These are phyloP conservation scores for Periconia sp. DNA, from an alignment of 2,329 filamentous ascomycete genomes.

Conservation along the genomic window DNA sequence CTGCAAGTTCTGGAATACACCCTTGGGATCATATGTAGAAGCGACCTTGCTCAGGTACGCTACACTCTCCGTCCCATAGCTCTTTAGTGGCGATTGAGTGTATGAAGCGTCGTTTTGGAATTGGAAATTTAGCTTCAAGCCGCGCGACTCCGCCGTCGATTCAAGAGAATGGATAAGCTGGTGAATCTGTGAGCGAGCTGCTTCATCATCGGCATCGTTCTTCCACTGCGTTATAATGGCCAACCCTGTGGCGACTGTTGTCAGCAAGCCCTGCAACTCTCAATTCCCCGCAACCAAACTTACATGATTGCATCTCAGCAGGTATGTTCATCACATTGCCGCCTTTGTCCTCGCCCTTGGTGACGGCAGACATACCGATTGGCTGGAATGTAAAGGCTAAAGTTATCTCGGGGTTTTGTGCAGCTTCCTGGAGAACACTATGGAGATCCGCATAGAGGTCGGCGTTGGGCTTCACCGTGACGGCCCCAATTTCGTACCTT, in stretches of 20 bases:
- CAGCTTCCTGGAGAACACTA: not conserved
- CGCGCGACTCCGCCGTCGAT: not conserved
- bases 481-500: not conserved
- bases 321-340: not conserved
- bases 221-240: not conserved
- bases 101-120: conserved; percentile 5
- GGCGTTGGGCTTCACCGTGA: not conserved
- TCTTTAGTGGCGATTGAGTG: conserved; percentile 6
- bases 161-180: not conserved
- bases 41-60: conserved; percentile 3
- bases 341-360: not conserved
- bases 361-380: not conserved
- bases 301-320: not conserved
- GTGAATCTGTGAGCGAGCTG: not conserved
- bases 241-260: not conserved
- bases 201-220: not conserved
- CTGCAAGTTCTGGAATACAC: conserved; percentile 11
- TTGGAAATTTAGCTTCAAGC: not conserved
- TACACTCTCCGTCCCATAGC: conserved; percentile 7
- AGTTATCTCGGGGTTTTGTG: not conserved
- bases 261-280: not conserved
- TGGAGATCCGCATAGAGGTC: not conserved
- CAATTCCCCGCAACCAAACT: not conserved
- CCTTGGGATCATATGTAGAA: conserved; percentile 12
- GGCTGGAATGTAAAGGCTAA: not conserved